These are phyloP conservation scores for Coemansia sp. DNA, from an alignment of 192 early-diverging fungal genomes.

Conservation along the genomic window DNA sequence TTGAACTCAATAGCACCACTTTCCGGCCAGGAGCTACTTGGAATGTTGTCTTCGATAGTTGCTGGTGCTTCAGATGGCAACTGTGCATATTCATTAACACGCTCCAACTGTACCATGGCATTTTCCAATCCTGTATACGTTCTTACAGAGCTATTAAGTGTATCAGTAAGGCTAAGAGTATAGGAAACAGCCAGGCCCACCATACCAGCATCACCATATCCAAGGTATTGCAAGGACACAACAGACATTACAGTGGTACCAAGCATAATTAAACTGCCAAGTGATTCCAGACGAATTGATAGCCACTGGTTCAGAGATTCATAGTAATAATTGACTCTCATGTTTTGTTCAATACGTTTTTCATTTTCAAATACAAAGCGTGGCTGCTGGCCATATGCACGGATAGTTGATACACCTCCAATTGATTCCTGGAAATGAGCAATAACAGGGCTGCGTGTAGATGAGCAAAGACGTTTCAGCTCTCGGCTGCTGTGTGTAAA, in stretches of 20 bases:
- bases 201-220: neutral
- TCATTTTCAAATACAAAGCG: conserved; percentile 6
- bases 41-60: neutral
- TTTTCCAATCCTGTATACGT: neutral
- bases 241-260: neutral
- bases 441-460: neutral
- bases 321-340: neutral
- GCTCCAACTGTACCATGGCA: conserved; percentile 5
- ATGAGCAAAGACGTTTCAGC: neutral
- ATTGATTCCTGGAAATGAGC: conserved; percentile 9
- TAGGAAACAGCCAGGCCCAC: conserved; percentile 3
- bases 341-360: neutral
- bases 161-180: neutral
- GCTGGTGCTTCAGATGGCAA: neutral
- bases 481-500: neutral
- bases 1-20: conserved; percentile 7
- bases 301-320: neutral
- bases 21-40: neutral
- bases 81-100: conserved; percentile 1
- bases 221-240: neutral
- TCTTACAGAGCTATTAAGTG: neutral
- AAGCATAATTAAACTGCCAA: neutral
- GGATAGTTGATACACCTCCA: neutral
- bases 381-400: conserved; percentile 5
- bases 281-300: neutral